phyloP scores from a whole-genome alignment of 257 asterid species.

The Cinchona pubescens region DNA sequence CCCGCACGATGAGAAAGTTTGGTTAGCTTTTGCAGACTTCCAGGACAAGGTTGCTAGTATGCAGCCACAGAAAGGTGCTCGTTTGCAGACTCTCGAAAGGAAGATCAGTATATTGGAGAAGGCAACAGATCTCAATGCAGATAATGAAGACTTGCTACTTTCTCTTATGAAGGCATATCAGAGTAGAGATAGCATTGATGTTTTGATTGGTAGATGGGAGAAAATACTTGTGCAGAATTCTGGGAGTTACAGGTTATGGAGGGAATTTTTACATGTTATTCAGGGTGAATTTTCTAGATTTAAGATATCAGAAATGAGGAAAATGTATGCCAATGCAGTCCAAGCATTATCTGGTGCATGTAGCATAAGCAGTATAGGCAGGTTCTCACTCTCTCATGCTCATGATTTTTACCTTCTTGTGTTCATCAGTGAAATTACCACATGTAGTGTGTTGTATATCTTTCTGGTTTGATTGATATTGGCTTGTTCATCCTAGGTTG shows the following conservation, averaged over 20 bases:
- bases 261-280: slow-evolving; percentile 70
- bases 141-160: slow-evolving; percentile 75
- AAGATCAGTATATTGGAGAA: slow-evolving; percentile 92
- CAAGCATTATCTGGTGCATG: slow-evolving; percentile 91
- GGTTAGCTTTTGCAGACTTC: slow-evolving; percentile 83
- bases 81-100: slow-evolving; percentile 88
- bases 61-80: slow-evolving; percentile 92
- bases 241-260: slow-evolving; percentile 87
- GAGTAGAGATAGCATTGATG: slow-evolving; percentile 68
- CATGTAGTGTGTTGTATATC: background rate
- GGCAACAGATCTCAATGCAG: slow-evolving; percentile 90
- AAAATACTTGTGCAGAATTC: slow-evolving; percentile 65
- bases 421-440: background rate
- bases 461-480: background rate
- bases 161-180: slow-evolving; percentile 84
- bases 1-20: slow-evolving; percentile 72
- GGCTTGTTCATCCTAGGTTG: background rate
- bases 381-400: slow-evolving; percentile 63
- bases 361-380: slow-evolving; percentile 90
- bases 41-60: slow-evolving; percentile 88
- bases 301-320: slow-evolving; percentile 92
- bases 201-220: slow-evolving; percentile 86
- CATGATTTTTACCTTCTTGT: slow-evolving; percentile 13
- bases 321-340: slow-evolving; percentile 79
- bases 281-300: slow-evolving; percentile 93